Base-by-base conservation (phyloP, 768 basidiomycete genomes). In the Tulasnella sp. region DNA sequence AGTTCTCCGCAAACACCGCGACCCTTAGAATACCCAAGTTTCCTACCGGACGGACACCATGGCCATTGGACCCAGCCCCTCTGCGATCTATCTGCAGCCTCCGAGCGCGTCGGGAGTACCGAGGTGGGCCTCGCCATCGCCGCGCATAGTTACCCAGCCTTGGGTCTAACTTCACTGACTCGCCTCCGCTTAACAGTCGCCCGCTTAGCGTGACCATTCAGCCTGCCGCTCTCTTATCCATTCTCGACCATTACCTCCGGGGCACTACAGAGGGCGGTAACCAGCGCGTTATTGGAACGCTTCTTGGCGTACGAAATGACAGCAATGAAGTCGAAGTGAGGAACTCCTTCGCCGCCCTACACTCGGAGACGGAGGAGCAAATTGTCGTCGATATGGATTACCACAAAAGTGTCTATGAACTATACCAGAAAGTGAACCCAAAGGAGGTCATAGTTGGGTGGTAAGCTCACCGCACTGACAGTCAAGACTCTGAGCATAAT, bases 301-400 rank as follows among this genome's bases (percentile, higher is more conserved):
- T 98, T 41, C 92, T 99, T 34, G 97, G 97, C 24, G 90, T 90
- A 77, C 91, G 97, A 82, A 91, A 89, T 41, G 89, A 89, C 73
- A 85, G 84, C 14, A 85, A 87, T 76, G 89, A 91, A 80, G 87
- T 99, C 81, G 93, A 95, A 83, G 92, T 98, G 82, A 90, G 92
- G 79, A 93, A 92, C 75, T 91, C 94, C 20, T 99, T 98, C 85
- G 96, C 96, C 28, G 96, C 98, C 42, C 90, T 97, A 69, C 96
- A 99, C 86, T 93, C 92, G 84, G 95, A 97, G 87, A 95, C 93
- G 41, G 92, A 91, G 84, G 95, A 97, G 84, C 95, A 96, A 86
- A 95, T 97, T 64, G 96, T 95, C 5, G 94, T 99, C 81, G 97
- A 99, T 85, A 96, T 96, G 92, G 96, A 97, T 76, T 98, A 98